Evolutionary conservation across 768 basidiomycete species (phyloP).

Genomic region (Paxillus ammoniavirescens): DNA sequence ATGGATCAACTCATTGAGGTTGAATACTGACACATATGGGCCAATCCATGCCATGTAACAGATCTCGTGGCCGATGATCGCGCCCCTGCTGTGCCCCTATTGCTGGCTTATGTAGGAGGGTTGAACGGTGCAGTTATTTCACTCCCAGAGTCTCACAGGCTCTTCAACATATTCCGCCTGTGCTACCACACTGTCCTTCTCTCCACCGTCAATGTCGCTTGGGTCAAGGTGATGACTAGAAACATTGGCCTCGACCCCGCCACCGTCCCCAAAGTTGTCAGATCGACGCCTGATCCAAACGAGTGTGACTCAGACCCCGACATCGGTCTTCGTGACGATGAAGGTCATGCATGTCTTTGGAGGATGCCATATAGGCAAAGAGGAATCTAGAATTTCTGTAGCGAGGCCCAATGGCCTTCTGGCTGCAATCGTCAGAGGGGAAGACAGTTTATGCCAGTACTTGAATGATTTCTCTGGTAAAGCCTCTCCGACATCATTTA

Average conservation of each 20-base stretch:
- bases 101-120: conserved; percentile 13
- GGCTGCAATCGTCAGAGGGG: conserved; percentile 5
- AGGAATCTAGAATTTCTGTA: conserved; percentile 5
- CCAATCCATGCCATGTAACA: conserved; percentile 4
- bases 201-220: conserved; percentile 15
- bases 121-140: conserved; percentile 2
- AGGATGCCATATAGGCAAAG: not conserved
- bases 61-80: conserved; percentile 42
- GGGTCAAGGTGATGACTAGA: conserved; percentile 6
- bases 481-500: too few relatives aligned
- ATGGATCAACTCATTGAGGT: too few relatives aligned
- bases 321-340: conserved; percentile 2
- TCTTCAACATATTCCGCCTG: conserved; percentile 30
- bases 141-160: not conserved
- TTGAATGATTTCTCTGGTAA: not conserved
- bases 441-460: conserved; percentile 9
- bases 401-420: conserved; percentile 16
- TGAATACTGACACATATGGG: conserved; percentile 1
- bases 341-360: not conserved
- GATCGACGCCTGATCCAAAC: not conserved
- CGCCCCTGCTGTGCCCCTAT: conserved; percentile 38
- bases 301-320: not conserved
- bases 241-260: not conserved
- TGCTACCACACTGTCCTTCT: conserved; percentile 31
- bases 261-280: not conserved